Conservation (phyloP, 116 monocot species). For the Papilionanthe hybrid region DNA sequence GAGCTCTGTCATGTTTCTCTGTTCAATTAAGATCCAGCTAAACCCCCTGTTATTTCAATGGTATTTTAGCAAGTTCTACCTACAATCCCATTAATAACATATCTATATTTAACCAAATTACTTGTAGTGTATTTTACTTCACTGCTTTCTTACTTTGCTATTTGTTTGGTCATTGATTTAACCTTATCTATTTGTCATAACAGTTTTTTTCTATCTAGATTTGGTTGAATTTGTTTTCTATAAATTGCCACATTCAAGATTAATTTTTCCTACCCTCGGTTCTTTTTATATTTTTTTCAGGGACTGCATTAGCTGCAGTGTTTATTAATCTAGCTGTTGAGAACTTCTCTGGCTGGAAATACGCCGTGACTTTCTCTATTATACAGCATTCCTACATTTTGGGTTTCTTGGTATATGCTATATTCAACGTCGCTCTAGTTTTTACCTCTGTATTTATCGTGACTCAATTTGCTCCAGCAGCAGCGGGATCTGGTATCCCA, state of each 20-base stretch:
- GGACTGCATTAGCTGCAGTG: slow-evolving; percentile 89
- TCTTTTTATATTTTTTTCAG: slow-evolving; percentile 33
- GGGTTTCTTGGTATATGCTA: slow-evolving; percentile 74
- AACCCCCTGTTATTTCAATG: not conserved
- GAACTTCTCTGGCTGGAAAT: slow-evolving; percentile 99
- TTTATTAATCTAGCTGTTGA: slow-evolving; percentile 98
- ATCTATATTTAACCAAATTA: not conserved
- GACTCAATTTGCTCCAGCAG: slow-evolving; percentile 97
- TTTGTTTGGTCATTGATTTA: not conserved
- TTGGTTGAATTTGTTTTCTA: not conserved
- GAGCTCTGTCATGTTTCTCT: not conserved
- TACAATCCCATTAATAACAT: not conserved
- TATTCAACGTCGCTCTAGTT: slow-evolving; percentile 84
- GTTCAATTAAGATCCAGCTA: not conserved
- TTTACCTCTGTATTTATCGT: slow-evolving; percentile 87
- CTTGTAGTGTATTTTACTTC: not conserved
- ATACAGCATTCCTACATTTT: slow-evolving; percentile 89
- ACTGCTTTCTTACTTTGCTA: not conserved
- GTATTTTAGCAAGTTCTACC: not conserved
- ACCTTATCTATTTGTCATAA: not conserved
- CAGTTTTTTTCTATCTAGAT: not conserved
- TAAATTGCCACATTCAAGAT: not conserved
- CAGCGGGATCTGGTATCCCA: slow-evolving; percentile 99
- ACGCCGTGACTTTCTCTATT: slow-evolving; percentile 82
- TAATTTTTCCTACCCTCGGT: not conserved